Conservation (phyloP, 768 basidiomycete species). For the Lactarius deliciosus region DNA sequence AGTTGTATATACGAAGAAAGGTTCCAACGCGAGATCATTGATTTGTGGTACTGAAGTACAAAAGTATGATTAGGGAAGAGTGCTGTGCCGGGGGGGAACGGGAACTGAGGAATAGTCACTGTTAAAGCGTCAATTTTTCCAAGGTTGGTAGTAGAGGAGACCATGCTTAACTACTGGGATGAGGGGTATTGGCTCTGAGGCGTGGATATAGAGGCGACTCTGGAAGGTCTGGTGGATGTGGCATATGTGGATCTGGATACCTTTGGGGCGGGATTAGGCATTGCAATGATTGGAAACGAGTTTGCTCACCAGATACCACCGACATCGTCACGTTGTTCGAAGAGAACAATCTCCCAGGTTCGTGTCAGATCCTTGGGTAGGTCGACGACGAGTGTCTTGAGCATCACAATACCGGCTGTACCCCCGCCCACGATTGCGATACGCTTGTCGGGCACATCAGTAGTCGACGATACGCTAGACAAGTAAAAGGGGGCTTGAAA, state of each 20-base stretch:
- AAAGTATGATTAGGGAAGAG: slow-evolving; percentile 51
- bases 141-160: background rate
- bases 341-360: slow-evolving; percentile 50
- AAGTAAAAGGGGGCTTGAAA: background rate
- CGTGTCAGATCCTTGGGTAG: slow-evolving; percentile 43
- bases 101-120: slow-evolving; percentile 54
- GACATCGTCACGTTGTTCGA: slow-evolving; percentile 51
- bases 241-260: slow-evolving; percentile 53
- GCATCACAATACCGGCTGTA: slow-evolving; percentile 52
- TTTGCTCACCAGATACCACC: slow-evolving; percentile 55
- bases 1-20: slow-evolving; percentile 44
- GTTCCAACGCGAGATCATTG: slow-evolving; percentile 42
- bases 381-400: slow-evolving; percentile 49
- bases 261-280: background rate
- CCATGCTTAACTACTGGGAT: slow-evolving; percentile 41
- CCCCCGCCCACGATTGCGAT: slow-evolving; percentile 59
- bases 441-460: slow-evolving; percentile 38
- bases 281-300: background rate
- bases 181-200: slow-evolving; percentile 55
- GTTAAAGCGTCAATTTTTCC: slow-evolving; percentile 31
- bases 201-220: slow-evolving; percentile 52
- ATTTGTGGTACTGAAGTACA: slow-evolving; percentile 47
- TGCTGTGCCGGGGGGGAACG: slow-evolving; percentile 50
- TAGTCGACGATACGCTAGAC: background rate
- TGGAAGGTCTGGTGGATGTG: slow-evolving; percentile 37